A percentile compares a stretch with the other conserved stretches of the same genome.
Evolutionary conservation across 164 flowering plant species (phyloP).

Genomic region (Tetrastigma voinierianum): DNA sequence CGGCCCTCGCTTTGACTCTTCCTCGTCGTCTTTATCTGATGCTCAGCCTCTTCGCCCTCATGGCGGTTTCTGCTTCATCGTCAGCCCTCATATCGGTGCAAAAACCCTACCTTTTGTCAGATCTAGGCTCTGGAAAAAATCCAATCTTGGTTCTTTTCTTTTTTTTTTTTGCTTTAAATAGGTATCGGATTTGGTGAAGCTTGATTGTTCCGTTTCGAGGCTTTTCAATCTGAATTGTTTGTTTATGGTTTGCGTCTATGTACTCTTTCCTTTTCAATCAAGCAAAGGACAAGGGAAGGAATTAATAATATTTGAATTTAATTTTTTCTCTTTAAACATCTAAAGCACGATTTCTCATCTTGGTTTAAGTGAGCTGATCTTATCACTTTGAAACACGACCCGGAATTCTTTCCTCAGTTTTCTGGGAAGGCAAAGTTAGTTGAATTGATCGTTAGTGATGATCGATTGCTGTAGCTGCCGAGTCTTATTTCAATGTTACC

Average conservation of each 20-base stretch:
- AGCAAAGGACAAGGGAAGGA: too few species aligned
- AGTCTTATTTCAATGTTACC: background rate
- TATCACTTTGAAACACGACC: too few species aligned
- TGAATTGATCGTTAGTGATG: too few species aligned
- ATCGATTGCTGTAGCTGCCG: too few species aligned
- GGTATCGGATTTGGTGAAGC: background rate
- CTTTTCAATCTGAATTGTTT: background rate
- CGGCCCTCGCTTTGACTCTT: slow-evolving; percentile 11
- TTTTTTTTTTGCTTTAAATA: too few species aligned
- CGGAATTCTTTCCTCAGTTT: too few species aligned
- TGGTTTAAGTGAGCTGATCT: too few species aligned
- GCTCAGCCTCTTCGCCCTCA: slow-evolving; percentile 1
- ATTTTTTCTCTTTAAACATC: too few species aligned
- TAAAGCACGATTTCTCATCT: too few species aligned
- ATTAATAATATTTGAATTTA: too few species aligned
- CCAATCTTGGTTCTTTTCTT: background rate
- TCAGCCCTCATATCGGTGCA: background rate
- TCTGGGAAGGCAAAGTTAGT: too few species aligned
- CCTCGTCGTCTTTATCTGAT: slow-evolving; percentile 5
- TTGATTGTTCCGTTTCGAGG: background rate
- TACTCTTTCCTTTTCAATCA: too few species aligned
- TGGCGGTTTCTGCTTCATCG: slow-evolving; percentile 6
- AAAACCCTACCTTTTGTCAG: background rate
- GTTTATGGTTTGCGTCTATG: background rate
- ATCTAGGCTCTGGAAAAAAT: background rate